Evolutionary conservation across 805 yeast genomes (phyloP), one percentile per base, ranked within the genome.

Genomic region (Metschnikowia anglica): DNA sequence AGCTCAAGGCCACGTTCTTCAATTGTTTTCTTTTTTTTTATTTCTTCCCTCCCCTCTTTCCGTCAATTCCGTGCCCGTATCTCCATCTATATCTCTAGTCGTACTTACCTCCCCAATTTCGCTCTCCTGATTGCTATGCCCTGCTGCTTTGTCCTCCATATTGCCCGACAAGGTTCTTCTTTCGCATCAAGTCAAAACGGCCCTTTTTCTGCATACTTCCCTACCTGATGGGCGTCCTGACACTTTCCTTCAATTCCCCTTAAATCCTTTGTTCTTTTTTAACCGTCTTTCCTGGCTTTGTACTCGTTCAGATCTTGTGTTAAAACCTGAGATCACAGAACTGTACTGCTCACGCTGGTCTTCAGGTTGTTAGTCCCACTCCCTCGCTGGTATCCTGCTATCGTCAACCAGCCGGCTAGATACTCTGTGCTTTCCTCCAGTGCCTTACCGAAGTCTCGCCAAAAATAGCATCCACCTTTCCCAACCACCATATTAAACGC

Each of bases 81-180:
- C n/a, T n/a, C n/a, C n/a, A n/a, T n/a, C n/a, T 23, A 23, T 23
- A 8, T 23, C 11, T 23, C 7, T 7, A 23, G 10, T 23, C 26
- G 26, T 23, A 23, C 26, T 29, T 29, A 11, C 18, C 15, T 29
- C 16, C 32, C 34, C 21, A 32, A 32, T 12, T 32, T 16, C 40
- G 34, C 23, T 24, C 33, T 33, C 37, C 34, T 39, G 43, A 34
- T 39, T 39, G 43, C 43, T 39, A 39, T 33, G 43, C 43, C 27
- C 12, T 16, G 24, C 38, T 34, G 37, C 38, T 13, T 33, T 21
- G 25, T 27, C 43, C 43, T 34, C 28, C 38, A 39, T 34, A 39
- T 39, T 15, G 34, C 15, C 11, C 30, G 34, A 15, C 28, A 34
- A 24, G 17, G 19, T 23, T 39, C 23, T 30, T 39, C 28, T 34